phyloP scores from a whole-genome alignment of 2,329 filamentous ascomycete species.

The Ceratocystis cubensis region DNA sequence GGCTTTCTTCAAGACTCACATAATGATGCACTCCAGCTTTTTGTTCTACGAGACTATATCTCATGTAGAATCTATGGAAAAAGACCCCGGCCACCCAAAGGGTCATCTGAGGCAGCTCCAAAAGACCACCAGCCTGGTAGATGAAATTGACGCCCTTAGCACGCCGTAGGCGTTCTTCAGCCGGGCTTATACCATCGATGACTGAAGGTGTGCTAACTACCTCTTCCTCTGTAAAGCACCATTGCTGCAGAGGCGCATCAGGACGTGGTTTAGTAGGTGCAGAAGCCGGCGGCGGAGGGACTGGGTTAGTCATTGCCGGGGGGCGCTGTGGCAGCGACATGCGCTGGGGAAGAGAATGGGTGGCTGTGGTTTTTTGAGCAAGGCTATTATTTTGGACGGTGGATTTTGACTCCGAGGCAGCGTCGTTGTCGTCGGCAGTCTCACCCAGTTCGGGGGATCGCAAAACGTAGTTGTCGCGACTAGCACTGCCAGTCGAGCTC shows the following conservation, averaged over 20 bases:
- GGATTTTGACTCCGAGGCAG: not conserved
- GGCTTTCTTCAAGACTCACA: conserved; percentile 38
- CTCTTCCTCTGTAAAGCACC: conserved; percentile 80
- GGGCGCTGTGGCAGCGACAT: conserved; percentile 11
- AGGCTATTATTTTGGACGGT: not conserved
- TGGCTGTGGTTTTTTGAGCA: not conserved
- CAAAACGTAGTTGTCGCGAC: not conserved
- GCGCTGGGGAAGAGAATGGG: not conserved
- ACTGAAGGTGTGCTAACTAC: conserved; percentile 72
- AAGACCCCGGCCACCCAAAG: conserved; percentile 86
- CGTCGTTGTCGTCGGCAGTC: not conserved
- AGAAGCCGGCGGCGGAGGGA: not conserved
- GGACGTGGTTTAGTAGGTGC: not conserved
- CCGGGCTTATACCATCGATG: conserved; percentile 62
- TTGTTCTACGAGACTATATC: conserved; percentile 63
- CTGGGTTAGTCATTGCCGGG: not conserved
- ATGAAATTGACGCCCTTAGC: conserved; percentile 96
- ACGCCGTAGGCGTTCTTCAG: conserved; percentile 66
- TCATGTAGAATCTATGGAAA: conserved; percentile 94
- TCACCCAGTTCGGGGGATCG: conserved; percentile 13
- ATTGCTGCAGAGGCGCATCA: conserved; percentile 41
- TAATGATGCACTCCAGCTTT: conserved; percentile 79
- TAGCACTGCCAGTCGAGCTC: not conserved
- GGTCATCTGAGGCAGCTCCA: conserved; percentile 84
- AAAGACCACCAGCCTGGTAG: conserved; percentile 79